Evolutionary conservation across 306 rosid genomes (phyloP).

Genomic region (Mucuna pruriens): DNA sequence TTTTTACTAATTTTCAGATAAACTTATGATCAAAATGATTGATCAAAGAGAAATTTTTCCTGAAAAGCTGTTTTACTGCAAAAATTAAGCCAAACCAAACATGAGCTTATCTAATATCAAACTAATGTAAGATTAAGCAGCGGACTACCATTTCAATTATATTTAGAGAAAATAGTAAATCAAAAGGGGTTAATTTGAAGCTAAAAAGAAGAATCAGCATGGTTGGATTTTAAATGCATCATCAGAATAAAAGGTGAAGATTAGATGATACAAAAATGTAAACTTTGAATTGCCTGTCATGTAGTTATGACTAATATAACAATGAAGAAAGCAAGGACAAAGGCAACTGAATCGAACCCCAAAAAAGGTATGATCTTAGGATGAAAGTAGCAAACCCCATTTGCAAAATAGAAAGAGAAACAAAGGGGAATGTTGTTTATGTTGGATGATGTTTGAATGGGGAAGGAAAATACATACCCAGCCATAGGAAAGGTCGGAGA

Average conservation of each 20-base stretch:
- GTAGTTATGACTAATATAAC: conserved; percentile 1
- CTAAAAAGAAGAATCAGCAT: not conserved
- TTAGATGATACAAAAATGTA: not conserved
- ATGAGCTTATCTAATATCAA: not conserved
- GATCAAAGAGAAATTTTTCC: not conserved
- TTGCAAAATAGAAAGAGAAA: conserved; percentile 15
- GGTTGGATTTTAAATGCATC: not conserved
- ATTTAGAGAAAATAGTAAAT: not conserved
- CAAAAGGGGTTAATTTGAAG: not conserved
- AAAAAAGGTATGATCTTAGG: conserved; percentile 24
- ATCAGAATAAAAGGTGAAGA: not conserved
- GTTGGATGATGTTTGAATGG: not conserved
- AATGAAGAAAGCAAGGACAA: conserved; percentile 3
- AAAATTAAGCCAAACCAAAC: not conserved
- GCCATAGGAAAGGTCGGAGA: conserved; percentile 50
- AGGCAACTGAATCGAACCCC: not conserved
- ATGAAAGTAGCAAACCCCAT: conserved; percentile 21
- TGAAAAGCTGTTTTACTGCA: not conserved
- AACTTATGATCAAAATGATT: not conserved
- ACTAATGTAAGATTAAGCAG: not conserved
- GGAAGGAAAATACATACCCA: conserved; percentile 44
- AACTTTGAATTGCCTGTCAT: not conserved
- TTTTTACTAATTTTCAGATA: not conserved
- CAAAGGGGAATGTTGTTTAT: not conserved
- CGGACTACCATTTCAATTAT: not conserved